Evolutionary conservation across 2,329 filamentous ascomycete genomes (phyloP).

Genomic region (Fusarium oxysporum): DNA sequence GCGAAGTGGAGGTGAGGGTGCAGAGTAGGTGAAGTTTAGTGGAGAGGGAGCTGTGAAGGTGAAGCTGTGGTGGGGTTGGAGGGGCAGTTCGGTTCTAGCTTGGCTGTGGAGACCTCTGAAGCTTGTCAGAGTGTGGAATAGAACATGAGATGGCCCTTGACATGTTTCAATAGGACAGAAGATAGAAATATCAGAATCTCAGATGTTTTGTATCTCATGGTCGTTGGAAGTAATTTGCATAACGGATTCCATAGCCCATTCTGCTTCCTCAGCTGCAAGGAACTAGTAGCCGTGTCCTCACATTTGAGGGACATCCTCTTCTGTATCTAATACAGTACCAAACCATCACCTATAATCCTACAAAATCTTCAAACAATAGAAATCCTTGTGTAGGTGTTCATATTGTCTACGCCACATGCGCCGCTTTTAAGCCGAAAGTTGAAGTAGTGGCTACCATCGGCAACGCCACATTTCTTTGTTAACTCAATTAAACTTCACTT

Average conservation of each 20-base stretch:
- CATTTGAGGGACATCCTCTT: neutral
- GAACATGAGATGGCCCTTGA: neutral
- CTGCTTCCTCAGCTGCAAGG: neutral
- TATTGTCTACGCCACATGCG: constrained; percentile 21
- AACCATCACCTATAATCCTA: neutral
- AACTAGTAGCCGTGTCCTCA: too few relatives aligned
- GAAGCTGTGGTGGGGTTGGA: constrained; percentile 33
- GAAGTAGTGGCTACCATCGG: constrained; percentile 20
- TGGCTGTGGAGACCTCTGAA: neutral
- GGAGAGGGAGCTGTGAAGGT: constrained; percentile 3
- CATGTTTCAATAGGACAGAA: neutral
- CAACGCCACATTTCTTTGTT: constrained; percentile 32
- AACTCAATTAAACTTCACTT: constrained; percentile 31
- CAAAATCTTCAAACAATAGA: neutral
- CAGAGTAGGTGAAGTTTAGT: constrained; percentile 49
- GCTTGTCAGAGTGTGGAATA: neutral
- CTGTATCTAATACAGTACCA: neutral
- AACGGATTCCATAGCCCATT: accelerated
- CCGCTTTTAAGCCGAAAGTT: constrained; percentile 2
- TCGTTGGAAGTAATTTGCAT: too few relatives aligned
- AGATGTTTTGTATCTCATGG: neutral
- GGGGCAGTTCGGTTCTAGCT: constrained; percentile 7
- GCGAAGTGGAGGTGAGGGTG: constrained; percentile 43
- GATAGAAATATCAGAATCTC: neutral
- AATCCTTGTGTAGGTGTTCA: neutral